Evolutionary conservation across 306 rosid species (phyloP), one percentile per base, ranked within the genome.

Genomic region (Elaeagnus macrophylla): DNA sequence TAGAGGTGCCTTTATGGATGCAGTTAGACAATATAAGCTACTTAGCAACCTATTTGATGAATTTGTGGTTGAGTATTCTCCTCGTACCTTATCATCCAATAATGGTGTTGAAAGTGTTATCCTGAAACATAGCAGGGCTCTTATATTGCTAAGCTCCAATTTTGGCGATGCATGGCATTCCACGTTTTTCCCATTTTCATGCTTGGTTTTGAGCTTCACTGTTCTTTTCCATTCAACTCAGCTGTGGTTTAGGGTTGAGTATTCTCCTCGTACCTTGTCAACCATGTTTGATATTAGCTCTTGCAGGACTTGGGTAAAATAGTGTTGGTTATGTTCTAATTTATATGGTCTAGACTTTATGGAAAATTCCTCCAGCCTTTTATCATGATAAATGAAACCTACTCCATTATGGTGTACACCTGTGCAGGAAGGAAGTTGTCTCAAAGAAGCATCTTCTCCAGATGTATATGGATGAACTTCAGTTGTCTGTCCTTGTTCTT

Each of bases 121-220:
- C 66, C 64, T 86, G 86, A 87, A 74, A 69, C 83, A 77, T 55
- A 80, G 96, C 79, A 73, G 53, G 75, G 79, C 89, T 40, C 75
- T 87, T 57, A 60, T 87, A 61, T 61, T 91, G 75, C 75, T 82
- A 60, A 91, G 96, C 73, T 78, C 75, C 63, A 96, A 91, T 72
- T 87, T 82, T 48, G 70, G 83, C 50, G 82, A 93, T 43, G 93
- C 97, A 20, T 84, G 97, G 97, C 80, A 84, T 80, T 75, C 80
- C 71, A 91, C 95, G 97, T 88, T 67, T 62, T 45, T 37, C 12
- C 13, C 50, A 9, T 10, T 46, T 19, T 40, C 60, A 62, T 35
- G 43, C 19, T 63, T 18, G 47, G 15, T 44, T 8, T 7, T 9
- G 10, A 35, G 45, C 45, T 25, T 14, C 47, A 0, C 14, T 19